phyloP scores from a whole-genome alignment of 2,329 filamentous ascomycete species.

The Talaromyces albobiverticillius region DNA sequence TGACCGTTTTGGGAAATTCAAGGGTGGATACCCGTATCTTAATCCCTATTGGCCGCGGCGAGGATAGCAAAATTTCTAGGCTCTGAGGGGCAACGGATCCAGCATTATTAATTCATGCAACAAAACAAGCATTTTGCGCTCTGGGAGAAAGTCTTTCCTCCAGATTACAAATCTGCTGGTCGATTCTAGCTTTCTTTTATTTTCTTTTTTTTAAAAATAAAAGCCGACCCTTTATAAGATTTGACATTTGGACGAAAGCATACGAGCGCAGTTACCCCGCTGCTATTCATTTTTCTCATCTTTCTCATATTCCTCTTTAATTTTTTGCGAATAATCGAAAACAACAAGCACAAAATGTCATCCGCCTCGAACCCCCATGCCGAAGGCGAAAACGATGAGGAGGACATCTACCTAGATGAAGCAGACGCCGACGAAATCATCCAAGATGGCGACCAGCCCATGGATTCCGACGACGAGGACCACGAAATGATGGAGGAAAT shows the following conservation, averaged over 20 bases:
- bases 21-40: slow-evolving; percentile 6
- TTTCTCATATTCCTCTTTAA: not conserved
- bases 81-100: slow-evolving; percentile 13
- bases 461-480: slow-evolving; percentile 64
- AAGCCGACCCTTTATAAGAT: not conserved
- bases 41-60: not conserved
- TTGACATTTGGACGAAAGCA: not conserved
- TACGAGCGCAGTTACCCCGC: slow-evolving; percentile 2
- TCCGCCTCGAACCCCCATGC: slow-evolving; percentile 29
- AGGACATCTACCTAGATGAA: slow-evolving; percentile 70
- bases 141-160: not conserved
- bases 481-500: slow-evolving; percentile 43
- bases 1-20: slow-evolving; percentile 2
- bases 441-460: slow-evolving; percentile 64
- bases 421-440: slow-evolving; percentile 79
- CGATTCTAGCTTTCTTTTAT: not conserved
- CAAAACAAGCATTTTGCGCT: not conserved
- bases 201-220: not conserved
- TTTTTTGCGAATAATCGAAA: not conserved
- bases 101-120: slow-evolving; percentile 12
- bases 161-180: slow-evolving; percentile 5
- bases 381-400: slow-evolving; percentile 52
- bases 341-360: slow-evolving; percentile 26
- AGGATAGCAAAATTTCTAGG: slow-evolving; percentile 13
- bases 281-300: not conserved